Conservation (phyloP, 768 basidiomycete species). For the Sistotremastrum suecicum region DNA sequence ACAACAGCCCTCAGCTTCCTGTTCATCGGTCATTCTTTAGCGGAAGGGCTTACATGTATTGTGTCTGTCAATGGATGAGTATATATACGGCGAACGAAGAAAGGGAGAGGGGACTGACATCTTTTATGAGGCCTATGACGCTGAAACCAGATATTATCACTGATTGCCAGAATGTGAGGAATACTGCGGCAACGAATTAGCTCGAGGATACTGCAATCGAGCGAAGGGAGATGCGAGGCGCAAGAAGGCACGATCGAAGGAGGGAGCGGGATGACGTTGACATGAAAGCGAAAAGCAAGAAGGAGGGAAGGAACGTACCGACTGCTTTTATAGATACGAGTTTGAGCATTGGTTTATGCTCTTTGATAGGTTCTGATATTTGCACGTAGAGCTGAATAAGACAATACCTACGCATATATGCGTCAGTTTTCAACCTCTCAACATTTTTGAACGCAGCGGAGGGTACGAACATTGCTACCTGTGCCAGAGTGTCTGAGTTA, state of each 20-base stretch:
- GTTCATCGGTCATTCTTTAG: conserved; percentile 1
- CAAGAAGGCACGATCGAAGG: no score
- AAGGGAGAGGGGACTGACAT: conserved; percentile 27
- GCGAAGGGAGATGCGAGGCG: no score
- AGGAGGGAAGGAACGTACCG: conserved; percentile 24
- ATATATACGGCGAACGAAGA: background rate
- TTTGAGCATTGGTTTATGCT: conserved; percentile 49
- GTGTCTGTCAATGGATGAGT: background rate
- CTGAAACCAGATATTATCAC: conserved; percentile 42
- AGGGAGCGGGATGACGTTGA: no score
- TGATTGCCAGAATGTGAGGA: conserved; percentile 69
- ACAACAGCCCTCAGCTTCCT: conserved; percentile 29
- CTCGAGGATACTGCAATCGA: no score
- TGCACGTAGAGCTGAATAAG: conserved; percentile 56
- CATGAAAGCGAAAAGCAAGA: background rate
- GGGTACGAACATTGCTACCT: background rate
- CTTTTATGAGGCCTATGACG: conserved; percentile 47
- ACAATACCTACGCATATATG: conserved; percentile 50
- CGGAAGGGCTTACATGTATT: conserved; percentile 8
- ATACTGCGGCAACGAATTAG: conserved; percentile 24
- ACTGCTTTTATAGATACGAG: conserved; percentile 63
- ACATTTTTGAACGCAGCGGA: no score
- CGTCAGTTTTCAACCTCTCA: no score
- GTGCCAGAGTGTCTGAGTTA: no score
- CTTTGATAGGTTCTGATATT: conserved; percentile 37